These are phyloP conservation scores for Tulasnella sp. DNA, from an alignment of 768 basidiomycete species.

Conservation along the genomic window DNA sequence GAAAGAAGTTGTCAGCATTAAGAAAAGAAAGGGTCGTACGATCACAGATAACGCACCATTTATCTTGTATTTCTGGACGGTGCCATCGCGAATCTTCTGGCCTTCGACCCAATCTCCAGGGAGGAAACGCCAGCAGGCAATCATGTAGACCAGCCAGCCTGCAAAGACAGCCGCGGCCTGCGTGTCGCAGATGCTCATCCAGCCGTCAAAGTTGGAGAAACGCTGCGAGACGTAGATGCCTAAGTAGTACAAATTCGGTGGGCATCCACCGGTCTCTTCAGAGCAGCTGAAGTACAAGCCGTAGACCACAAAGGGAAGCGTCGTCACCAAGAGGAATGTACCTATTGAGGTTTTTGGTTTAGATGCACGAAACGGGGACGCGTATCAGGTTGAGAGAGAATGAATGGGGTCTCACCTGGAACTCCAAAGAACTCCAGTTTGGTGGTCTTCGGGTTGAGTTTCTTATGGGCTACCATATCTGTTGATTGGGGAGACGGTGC, in stretches of 20 bases:
- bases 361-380: background rate
- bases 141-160: conserved; percentile 84
- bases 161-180: conserved; percentile 66
- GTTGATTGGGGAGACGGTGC: background rate
- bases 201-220: conserved; percentile 45
- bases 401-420: conserved; percentile 3
- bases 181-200: conserved; percentile 71
- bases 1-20: background rate
- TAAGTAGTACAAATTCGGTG: conserved; percentile 35
- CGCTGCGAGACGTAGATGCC: conserved; percentile 36
- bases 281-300: conserved; percentile 69
- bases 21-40: background rate
- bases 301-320: conserved; percentile 62
- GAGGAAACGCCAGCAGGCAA: conserved; percentile 68
- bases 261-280: conserved; percentile 58
- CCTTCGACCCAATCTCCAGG: conserved; percentile 67
- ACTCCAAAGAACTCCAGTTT: conserved; percentile 21
- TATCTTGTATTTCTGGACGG: conserved; percentile 77
- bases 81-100: conserved; percentile 58
- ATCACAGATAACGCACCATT: conserved; percentile 52
- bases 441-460: conserved; percentile 18
- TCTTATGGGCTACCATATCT: background rate
- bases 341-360: conserved; percentile 17
- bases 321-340: conserved; percentile 39
- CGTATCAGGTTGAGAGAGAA: background rate